Evolutionary conservation across 2,329 filamentous ascomycete species (phyloP).

Genomic region (Magnaporthiopsis rhizophila): DNA sequence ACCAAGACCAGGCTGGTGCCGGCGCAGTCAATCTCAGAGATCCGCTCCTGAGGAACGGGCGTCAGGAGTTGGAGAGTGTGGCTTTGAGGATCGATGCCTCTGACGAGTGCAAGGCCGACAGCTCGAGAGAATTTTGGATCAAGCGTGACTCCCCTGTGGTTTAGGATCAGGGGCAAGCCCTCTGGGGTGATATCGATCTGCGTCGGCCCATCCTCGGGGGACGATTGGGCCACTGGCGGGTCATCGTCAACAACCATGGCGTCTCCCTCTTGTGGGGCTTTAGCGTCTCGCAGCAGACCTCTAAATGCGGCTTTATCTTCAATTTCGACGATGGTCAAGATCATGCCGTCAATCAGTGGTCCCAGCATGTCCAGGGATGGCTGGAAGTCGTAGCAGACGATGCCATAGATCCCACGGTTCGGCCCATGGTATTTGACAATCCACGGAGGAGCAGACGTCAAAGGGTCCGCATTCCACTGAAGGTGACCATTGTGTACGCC

Average conservation of each 20-base stretch:
- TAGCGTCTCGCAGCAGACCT: neutral
- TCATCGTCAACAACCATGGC: conserved; percentile 14
- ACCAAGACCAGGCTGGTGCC: conserved; percentile 52
- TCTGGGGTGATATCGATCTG: conserved; percentile 37
- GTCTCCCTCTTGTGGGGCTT: conserved; percentile 7
- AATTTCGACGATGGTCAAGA: conserved; percentile 58
- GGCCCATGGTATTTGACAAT: conserved; percentile 49
- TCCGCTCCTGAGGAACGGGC: conserved; percentile 37
- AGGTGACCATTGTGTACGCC: conserved; percentile 11
- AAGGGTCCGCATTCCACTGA: conserved; percentile 44
- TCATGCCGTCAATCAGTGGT: conserved; percentile 61
- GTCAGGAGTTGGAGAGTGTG: conserved; percentile 57
- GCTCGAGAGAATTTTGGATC: conserved; percentile 51
- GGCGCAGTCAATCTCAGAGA: conserved; percentile 30
- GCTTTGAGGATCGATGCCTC: conserved; percentile 53
- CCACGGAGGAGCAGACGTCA: conserved; percentile 52
- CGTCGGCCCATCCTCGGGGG: conserved; percentile 1
- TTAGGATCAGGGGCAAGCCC: conserved; percentile 54
- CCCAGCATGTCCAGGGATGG: conserved; percentile 48
- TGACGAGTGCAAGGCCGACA: conserved; percentile 60
- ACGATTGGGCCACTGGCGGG: neutral
- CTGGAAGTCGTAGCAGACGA: conserved; percentile 61
- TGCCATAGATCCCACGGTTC: conserved; percentile 48
- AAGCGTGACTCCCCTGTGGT: conserved; percentile 43
- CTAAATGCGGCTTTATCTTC: conserved; percentile 45